Evolutionary conservation across 163 green algal species (phyloP).

Genomic region (Volvox carteri): DNA sequence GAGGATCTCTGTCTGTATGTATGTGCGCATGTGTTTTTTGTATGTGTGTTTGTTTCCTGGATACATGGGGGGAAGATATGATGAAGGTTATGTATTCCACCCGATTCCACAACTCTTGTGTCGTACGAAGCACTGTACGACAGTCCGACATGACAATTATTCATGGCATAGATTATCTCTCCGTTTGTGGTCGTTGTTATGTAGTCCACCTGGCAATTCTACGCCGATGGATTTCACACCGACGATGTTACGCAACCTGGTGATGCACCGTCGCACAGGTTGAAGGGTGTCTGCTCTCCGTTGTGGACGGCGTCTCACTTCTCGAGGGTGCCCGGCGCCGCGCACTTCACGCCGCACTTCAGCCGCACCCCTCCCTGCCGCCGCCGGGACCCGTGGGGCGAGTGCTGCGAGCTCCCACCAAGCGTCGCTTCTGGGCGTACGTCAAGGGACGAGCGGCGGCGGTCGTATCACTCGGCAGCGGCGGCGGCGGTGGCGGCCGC

Average conservation of each 20-base stretch:
- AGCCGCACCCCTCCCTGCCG: slow-evolving; percentile 22
- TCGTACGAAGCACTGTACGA: not conserved
- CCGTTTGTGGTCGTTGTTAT: not conserved
- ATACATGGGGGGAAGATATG: not conserved
- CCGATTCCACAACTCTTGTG: not conserved
- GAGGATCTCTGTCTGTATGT: not conserved
- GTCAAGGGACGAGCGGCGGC: not conserved
- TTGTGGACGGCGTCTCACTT: not conserved
- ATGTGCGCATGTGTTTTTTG: not conserved
- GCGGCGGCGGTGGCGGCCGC: not conserved
- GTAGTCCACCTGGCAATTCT: not conserved
- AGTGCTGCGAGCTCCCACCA: slow-evolving; percentile 7
- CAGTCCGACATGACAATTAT: not conserved
- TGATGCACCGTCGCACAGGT: not conserved
- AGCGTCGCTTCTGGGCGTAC: slow-evolving; percentile 41
- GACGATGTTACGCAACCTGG: not conserved
- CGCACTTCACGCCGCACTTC: slow-evolving; percentile 13
- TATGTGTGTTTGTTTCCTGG: not conserved
- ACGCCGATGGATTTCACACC: not conserved
- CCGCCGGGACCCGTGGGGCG: not conserved
- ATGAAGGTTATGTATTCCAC: not conserved
- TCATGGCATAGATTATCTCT: not conserved
- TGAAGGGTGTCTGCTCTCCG: not conserved
- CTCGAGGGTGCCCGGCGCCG: slow-evolving; percentile 9
- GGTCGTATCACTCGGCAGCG: not conserved